Evolutionary conservation across 179 eudicot genomes (phyloP).

Genomic region (Pouteria campechiana): DNA sequence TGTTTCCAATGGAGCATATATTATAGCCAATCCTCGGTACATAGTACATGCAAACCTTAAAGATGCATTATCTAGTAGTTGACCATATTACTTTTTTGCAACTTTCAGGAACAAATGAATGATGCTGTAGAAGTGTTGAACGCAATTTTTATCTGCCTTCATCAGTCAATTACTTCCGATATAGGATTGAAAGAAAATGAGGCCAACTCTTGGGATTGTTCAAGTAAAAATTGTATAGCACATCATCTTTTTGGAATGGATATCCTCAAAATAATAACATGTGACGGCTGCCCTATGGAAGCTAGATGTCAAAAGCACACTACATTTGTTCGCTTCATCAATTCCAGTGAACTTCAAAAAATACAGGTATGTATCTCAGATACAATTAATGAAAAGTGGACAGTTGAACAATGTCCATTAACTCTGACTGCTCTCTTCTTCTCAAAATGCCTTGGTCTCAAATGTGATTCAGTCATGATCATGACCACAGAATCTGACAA

Average conservation of each 20-base stretch:
- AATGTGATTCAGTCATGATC: too few relatives aligned
- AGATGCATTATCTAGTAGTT: too few relatives aligned
- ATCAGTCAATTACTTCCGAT: slow-evolving; percentile 47
- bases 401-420: too few relatives aligned
- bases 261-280: slow-evolving; percentile 71
- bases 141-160: slow-evolving; percentile 81
- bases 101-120: slow-evolving; percentile 82
- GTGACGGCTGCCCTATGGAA: slow-evolving; percentile 66
- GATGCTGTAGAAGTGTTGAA: slow-evolving; percentile 97
- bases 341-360: slow-evolving; percentile 87
- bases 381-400: slow-evolving; percentile 2
- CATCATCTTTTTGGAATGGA: slow-evolving; percentile 90
- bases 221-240: slow-evolving; percentile 60
- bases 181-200: slow-evolving; percentile 34
- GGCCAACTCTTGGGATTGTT: slow-evolving; percentile 74
- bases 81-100: too few relatives aligned
- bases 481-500: too few relatives aligned
- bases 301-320: slow-evolving; percentile 83
- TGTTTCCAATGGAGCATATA: too few relatives aligned
- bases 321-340: slow-evolving; percentile 76
- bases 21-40: too few relatives aligned
- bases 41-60: too few relatives aligned
- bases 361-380: slow-evolving; percentile 55
- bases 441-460: too few relatives aligned
- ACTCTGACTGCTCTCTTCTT: too few relatives aligned